Evolutionary conservation across 2,329 filamentous ascomycete species (phyloP).

Genomic region (Clonostachys sp.): DNA sequence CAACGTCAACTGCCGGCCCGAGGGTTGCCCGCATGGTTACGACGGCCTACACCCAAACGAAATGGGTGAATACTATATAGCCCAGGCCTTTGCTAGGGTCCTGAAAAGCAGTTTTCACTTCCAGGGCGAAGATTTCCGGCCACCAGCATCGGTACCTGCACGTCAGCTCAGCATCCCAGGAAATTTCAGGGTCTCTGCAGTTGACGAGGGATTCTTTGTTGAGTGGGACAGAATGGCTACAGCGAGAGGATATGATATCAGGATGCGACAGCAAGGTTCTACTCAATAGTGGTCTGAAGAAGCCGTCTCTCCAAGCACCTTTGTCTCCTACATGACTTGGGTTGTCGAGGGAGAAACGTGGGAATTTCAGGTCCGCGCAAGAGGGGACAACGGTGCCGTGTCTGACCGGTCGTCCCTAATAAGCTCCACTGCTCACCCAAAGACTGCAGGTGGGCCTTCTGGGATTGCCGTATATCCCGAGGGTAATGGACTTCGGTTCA

Average conservation of each 20-base stretch:
- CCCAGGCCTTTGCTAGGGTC: conserved; percentile 25
- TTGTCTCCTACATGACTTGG: background rate
- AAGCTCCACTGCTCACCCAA: background rate
- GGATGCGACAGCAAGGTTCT: background rate
- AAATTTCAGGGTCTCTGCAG: background rate
- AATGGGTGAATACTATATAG: conserved; percentile 33
- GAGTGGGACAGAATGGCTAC: background rate
- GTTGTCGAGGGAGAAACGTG: background rate
- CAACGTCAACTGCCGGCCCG: conserved; percentile 14
- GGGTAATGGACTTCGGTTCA: background rate
- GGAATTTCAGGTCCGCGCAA: background rate
- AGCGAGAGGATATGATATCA: background rate
- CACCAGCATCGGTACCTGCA: background rate
- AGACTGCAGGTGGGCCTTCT: background rate
- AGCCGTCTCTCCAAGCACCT: background rate
- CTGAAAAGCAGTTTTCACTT: background rate
- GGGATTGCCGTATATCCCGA: background rate
- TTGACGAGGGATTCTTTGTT: background rate
- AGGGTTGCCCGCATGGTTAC: conserved; percentile 18
- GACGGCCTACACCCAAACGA: conserved; percentile 36
- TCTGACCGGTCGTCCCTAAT: background rate
- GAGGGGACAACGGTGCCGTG: background rate
- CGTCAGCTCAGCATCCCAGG: background rate
- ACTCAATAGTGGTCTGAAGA: conserved; percentile 1
- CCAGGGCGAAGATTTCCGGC: background rate